These are phyloP conservation scores for Ophiocordyceps camponoti-saundersi DNA, from an alignment of 2,329 filamentous ascomycete species.

Conservation along the genomic window DNA sequence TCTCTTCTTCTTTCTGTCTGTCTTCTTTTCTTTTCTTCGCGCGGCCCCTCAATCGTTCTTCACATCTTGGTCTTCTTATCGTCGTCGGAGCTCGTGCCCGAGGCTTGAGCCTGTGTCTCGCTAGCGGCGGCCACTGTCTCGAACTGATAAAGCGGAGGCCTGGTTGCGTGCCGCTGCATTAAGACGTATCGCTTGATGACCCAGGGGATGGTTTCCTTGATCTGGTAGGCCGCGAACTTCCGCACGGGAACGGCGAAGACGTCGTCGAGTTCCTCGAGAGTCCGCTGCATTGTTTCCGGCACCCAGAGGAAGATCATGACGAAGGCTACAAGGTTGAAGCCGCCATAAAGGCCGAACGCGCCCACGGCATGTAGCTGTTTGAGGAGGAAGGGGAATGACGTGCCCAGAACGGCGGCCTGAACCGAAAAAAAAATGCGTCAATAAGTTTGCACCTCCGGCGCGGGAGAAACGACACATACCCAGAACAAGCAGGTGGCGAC, in stretches of 20 bases:
- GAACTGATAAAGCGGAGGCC: conserved; percentile 20
- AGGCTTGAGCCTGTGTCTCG: background rate
- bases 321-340: conserved; percentile 35
- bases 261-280: conserved; percentile 32
- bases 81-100: background rate
- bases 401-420: conserved; percentile 25
- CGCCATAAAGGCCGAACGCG: conserved; percentile 33
- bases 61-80: background rate
- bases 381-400: conserved; percentile 34
- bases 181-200: conserved; percentile 15
- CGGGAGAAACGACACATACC: conserved; percentile 4
- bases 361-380: conserved; percentile 14
- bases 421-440: too few relatives aligned
- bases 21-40: background rate
- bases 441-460: background rate
- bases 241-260: conserved; percentile 28
- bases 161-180: conserved; percentile 13
- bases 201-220: conserved; percentile 14
- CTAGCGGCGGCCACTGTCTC: conserved; percentile 4
- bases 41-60: background rate
- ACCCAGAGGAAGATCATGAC: conserved; percentile 32
- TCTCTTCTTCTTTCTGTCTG: too few relatives aligned
- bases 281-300: conserved; percentile 36
- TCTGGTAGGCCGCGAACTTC: conserved; percentile 23
- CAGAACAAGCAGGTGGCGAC: conserved; percentile 43